These are phyloP conservation scores for Phyllachora maydis DNA, from an alignment of 2,329 filamentous ascomycete genomes.

Conservation along the genomic window DNA sequence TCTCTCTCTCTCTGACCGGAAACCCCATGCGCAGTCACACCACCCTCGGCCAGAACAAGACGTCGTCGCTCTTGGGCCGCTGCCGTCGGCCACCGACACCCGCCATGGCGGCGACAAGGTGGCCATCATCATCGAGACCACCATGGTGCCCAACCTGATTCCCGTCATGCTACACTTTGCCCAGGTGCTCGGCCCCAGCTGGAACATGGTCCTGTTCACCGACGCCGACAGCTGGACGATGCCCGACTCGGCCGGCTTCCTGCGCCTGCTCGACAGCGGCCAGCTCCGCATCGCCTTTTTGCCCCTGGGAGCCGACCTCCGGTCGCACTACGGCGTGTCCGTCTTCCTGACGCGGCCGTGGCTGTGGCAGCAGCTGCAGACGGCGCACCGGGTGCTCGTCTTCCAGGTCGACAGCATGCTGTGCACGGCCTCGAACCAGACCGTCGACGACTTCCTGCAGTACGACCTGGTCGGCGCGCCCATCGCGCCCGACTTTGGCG, in stretches of 20 bases:
- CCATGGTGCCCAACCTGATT: conserved; percentile 22
- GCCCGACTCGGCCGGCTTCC: conserved; percentile 12
- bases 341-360: conserved; percentile 11
- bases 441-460: conserved; percentile 11
- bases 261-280: conserved; percentile 12
- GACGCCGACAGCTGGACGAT: conserved; percentile 8
- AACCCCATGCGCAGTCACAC: no score
- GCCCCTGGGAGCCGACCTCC: conserved; percentile 13
- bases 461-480: conserved; percentile 13
- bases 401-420: conserved; percentile 14
- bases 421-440: conserved; percentile 8
- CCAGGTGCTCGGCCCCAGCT: conserved; percentile 15
- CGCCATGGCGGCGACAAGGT: no score
- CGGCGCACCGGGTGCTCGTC: conserved; percentile 10
- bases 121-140: conserved; percentile 11
- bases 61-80: no score
- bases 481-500: conserved; percentile 6
- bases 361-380: conserved; percentile 11
- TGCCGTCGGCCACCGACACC: no score
- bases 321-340: conserved; percentile 13
- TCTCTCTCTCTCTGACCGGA: no score
- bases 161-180: conserved; percentile 12
- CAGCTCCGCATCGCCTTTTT: conserved; percentile 16
- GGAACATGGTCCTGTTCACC: conserved; percentile 22
- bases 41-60: no score